Evolutionary conservation across 176 grass and related monocot genomes (phyloP).

Genomic region (Rhynchospora tenuis): DNA sequence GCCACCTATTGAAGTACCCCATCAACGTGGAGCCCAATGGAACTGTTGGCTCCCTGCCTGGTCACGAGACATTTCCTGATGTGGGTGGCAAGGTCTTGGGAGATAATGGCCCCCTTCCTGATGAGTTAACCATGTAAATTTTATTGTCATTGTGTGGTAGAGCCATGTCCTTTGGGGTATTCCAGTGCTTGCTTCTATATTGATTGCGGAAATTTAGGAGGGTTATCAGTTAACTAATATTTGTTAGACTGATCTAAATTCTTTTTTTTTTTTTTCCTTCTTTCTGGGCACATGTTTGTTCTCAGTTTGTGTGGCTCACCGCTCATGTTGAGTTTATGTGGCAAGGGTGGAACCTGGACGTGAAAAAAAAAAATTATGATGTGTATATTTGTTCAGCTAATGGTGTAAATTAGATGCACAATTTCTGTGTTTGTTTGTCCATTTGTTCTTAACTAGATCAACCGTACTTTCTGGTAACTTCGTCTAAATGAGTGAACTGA

Average conservation of each 20-base stretch:
- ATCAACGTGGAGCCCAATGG: conserved; percentile 26
- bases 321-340: neutral
- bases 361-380: neutral
- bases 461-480: neutral
- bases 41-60: conserved; percentile 17
- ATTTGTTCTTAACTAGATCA: neutral
- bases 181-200: neutral
- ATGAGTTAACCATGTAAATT: conserved; percentile 27
- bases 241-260: neutral
- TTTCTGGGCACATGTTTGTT: neutral
- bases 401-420: neutral
- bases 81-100: conserved; percentile 40
- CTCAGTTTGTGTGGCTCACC: neutral
- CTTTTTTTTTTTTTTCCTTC: neutral
- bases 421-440: neutral
- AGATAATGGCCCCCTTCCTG: conserved; percentile 16
- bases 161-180: neutral
- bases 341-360: neutral
- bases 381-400: neutral
- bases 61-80: conserved; percentile 30
- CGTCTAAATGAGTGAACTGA: neutral
- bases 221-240: neutral
- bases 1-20: conserved; percentile 35
- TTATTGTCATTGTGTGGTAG: neutral
- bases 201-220: neutral